Evolutionary conservation across 1,284 basidiomycete species (phyloP).

Genomic region (Leccinum fuscescens): DNA sequence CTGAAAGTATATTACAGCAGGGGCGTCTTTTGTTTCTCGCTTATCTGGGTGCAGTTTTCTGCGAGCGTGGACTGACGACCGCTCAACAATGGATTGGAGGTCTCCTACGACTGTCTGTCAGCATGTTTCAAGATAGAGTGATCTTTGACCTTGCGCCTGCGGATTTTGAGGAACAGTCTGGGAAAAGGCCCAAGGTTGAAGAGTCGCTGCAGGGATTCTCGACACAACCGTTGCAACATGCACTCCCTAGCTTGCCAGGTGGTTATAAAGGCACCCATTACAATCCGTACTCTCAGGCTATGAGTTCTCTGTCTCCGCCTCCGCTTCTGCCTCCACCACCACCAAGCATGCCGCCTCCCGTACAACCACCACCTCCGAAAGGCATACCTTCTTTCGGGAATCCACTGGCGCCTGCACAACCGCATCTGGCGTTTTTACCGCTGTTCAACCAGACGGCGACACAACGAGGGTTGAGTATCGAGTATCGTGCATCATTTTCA

Average conservation of each 20-base stretch:
- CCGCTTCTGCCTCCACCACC: slow-evolving; percentile 22
- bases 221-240: slow-evolving; percentile 33
- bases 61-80: slow-evolving; percentile 49
- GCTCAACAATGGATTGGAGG: slow-evolving; percentile 60
- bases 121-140: slow-evolving; percentile 20
- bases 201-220: slow-evolving; percentile 32
- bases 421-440: slow-evolving; percentile 58
- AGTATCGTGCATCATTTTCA: slow-evolving; percentile 55
- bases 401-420: slow-evolving; percentile 57
- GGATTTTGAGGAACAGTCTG: slow-evolving; percentile 31
- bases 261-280: slow-evolving; percentile 30
- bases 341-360: slow-evolving; percentile 27
- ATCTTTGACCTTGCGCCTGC: slow-evolving; percentile 23
- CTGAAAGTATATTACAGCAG: slow-evolving; percentile 45
- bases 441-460: slow-evolving; percentile 70
- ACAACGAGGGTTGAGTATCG: slow-evolving; percentile 58
- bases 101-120: slow-evolving; percentile 42
- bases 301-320: slow-evolving; percentile 8
- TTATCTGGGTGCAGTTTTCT: slow-evolving; percentile 64
- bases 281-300: slow-evolving; percentile 31
- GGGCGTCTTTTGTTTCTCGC: slow-evolving; percentile 56
- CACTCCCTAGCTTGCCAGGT: slow-evolving; percentile 22
- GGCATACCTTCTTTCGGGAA: slow-evolving; percentile 40
- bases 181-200: slow-evolving; percentile 32
- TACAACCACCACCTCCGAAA: slow-evolving; percentile 27